phyloP scores from a whole-genome alignment of 2,329 filamentous ascomycete genomes.

The Bipolaris oryzae region DNA sequence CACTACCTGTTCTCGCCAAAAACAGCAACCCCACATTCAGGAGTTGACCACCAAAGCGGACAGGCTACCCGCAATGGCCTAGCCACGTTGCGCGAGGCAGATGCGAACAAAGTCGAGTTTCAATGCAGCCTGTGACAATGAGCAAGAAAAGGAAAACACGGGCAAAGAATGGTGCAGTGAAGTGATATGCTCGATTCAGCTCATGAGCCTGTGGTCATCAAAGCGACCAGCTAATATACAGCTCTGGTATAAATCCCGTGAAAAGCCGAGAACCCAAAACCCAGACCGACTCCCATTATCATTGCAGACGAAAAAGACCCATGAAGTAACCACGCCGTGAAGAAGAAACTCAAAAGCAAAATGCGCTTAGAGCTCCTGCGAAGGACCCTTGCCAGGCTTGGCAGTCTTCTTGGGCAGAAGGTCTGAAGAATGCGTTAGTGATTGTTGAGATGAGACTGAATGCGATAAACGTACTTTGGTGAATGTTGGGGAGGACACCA shows the following conservation, averaged over 20 bases:
- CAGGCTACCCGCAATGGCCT: background rate
- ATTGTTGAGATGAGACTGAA: background rate
- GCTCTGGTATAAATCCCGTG: constrained; percentile 58
- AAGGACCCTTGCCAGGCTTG: constrained; percentile 89
- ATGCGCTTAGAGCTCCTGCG: constrained; percentile 85
- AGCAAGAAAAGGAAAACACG: background rate
- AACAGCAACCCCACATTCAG: too few species aligned
- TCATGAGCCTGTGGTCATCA: constrained; percentile 55
- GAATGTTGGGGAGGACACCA: constrained; percentile 96
- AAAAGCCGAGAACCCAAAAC: constrained; percentile 62
- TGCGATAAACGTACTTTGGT: constrained; percentile 80
- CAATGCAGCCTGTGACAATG: background rate
- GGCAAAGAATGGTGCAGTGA: constrained; percentile 13
- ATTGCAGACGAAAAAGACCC: constrained; percentile 69
- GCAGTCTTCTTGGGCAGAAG: constrained; percentile 98
- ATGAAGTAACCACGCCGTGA: constrained; percentile 53
- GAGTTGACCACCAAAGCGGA: too few species aligned
- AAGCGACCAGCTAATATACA: constrained; percentile 66
- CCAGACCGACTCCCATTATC: constrained; percentile 76
- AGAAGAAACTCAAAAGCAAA: constrained; percentile 44
- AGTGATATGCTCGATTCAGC: constrained; percentile 49
- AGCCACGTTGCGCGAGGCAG: background rate
- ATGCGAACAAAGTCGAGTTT: background rate
- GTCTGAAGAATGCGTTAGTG: constrained; percentile 66
- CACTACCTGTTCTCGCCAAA: too few species aligned